These are phyloP conservation scores for Xylaria sp. DNA, from an alignment of 2,329 filamentous ascomycete genomes.

Conservation along the genomic window DNA sequence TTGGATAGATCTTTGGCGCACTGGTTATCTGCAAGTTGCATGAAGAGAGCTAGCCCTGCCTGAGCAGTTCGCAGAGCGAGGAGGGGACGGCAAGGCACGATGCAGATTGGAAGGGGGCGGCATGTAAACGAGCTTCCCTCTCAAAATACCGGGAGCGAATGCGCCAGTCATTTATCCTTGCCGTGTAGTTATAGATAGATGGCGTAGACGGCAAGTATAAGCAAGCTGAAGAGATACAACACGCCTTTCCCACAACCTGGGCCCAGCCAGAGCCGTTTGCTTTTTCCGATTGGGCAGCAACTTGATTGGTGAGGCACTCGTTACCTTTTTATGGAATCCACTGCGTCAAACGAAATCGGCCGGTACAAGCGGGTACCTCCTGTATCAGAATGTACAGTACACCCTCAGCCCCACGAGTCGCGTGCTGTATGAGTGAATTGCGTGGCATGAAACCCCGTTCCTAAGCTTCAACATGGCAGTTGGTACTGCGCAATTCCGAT, in stretches of 20 bases:
- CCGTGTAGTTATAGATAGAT: background rate
- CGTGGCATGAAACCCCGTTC: background rate
- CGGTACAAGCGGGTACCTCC: constrained; percentile 13
- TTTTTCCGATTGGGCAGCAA: constrained; percentile 29
- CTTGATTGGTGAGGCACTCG: constrained; percentile 17
- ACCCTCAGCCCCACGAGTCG: background rate
- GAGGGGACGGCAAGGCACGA: background rate
- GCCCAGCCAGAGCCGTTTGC: constrained; percentile 14
- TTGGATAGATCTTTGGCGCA: background rate
- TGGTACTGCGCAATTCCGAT: constrained; percentile 15
- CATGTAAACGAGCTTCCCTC: constrained; percentile 28
- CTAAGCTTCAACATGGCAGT: background rate
- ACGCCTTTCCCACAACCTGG: constrained; percentile 2
- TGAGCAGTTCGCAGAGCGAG: background rate
- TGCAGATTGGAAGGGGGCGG: constrained; percentile 21
- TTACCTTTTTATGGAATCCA: constrained; percentile 5
- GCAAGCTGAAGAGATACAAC: constrained; percentile 11
- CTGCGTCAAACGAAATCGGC: background rate
- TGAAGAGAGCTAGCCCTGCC: background rate
- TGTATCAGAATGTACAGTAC: background rate
- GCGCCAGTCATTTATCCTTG: constrained; percentile 10
- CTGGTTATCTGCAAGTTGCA: background rate
- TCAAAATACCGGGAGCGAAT: constrained; percentile 23
- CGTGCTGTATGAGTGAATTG: background rate
- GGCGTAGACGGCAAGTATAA: background rate